Evolutionary conservation across 768 basidiomycete species (phyloP).

Genomic region (Hericium erinaceus): DNA sequence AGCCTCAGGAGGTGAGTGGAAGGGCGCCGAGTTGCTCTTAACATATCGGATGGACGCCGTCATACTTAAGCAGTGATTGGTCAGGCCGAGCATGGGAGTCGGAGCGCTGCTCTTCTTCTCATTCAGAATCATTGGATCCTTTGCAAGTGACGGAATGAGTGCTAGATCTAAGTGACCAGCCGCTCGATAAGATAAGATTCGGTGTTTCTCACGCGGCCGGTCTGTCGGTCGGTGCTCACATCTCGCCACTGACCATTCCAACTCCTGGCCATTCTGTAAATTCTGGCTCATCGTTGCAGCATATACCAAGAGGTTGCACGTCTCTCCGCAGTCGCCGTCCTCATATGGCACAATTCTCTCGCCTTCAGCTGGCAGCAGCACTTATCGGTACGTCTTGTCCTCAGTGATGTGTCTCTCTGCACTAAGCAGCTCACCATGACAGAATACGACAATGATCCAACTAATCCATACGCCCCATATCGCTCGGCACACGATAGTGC

Average conservation of each 20-base stretch:
- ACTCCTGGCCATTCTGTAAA: not conserved
- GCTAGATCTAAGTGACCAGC: no score
- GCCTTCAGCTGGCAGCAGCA: slow-evolving; percentile 80
- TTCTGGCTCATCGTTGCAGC: not conserved
- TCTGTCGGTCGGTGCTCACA: not conserved
- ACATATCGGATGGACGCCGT: no score
- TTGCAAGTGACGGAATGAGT: no score
- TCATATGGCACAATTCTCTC: slow-evolving; percentile 50
- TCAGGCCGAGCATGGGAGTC: no score
- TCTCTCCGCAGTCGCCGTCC: no score
- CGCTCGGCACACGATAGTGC: slow-evolving; percentile 76
- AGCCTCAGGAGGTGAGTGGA: no score
- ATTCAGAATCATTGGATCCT: no score
- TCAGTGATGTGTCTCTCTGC: not conserved
- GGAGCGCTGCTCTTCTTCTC: no score
- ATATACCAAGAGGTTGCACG: not conserved
- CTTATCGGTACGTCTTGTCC: slow-evolving; percentile 51
- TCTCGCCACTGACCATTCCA: not conserved
- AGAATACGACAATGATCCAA: slow-evolving; percentile 89
- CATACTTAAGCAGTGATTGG: no score
- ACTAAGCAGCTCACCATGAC: not conserved
- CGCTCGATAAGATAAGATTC: no score
- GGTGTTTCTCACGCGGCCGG: no score
- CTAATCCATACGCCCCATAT: slow-evolving; percentile 50
- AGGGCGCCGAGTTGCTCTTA: no score